Conservation (phyloP, 768 basidiomycete genomes). For the Leccinum imitatum region DNA sequence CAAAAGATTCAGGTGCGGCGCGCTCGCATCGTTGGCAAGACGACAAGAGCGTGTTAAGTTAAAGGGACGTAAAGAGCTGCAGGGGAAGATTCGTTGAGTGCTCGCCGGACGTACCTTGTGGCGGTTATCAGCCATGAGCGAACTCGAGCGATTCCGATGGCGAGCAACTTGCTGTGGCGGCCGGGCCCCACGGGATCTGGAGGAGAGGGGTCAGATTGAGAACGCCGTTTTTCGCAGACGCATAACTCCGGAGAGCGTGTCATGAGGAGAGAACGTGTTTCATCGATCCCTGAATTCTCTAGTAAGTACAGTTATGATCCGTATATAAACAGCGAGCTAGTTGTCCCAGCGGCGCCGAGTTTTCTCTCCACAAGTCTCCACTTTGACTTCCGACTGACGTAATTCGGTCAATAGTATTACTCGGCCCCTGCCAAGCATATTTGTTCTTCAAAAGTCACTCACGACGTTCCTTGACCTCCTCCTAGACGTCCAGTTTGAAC, state of each 20-base stretch:
- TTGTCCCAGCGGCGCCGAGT: neutral
- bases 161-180: neutral
- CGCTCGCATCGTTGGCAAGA: neutral
- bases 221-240: constrained; percentile 2
- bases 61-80: neutral
- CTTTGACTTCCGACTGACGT: constrained; percentile 16
- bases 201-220: neutral
- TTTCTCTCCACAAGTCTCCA: neutral
- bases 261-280: constrained; percentile 12
- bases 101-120: neutral
- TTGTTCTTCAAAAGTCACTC: neutral
- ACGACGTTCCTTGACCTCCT: constrained; percentile 4
- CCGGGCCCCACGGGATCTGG: neutral
- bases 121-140: neutral
- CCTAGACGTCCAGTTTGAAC: neutral
- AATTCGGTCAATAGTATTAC: constrained; percentile 3
- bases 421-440: constrained; percentile 8
- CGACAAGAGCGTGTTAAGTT: neutral
- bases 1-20: neutral
- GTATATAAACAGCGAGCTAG: neutral
- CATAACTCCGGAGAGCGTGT: constrained; percentile 18
- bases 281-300: neutral
- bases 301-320: neutral
- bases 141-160: neutral
- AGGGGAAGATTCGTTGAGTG: neutral